phyloP scores from a whole-genome alignment of 768 basidiomycete genomes.

The Lentinula lateritia region DNA sequence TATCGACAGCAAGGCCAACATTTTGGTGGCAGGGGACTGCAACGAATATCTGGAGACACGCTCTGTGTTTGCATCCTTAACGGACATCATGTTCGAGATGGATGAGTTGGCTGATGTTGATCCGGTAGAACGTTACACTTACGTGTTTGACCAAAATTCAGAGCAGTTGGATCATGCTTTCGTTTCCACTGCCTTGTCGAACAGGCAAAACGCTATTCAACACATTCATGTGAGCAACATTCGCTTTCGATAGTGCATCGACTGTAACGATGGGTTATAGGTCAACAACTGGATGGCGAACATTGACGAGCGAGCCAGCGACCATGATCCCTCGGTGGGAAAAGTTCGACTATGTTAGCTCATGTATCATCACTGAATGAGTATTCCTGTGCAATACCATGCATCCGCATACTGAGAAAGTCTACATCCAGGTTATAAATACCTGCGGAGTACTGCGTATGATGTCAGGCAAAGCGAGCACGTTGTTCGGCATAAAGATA shows the following conservation, averaged over 20 bases:
- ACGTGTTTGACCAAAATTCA: constrained; percentile 53
- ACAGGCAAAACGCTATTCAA: constrained; percentile 40
- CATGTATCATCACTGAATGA: neutral
- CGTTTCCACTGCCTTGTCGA: constrained; percentile 38
- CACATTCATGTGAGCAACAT: constrained; percentile 42
- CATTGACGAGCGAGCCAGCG: constrained; percentile 38
- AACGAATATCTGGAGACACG: constrained; percentile 56
- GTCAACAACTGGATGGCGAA: constrained; percentile 50
- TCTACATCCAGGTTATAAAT: too few relatives aligned
- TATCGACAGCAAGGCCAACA: constrained; percentile 36
- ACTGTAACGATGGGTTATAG: neutral
- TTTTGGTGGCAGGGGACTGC: constrained; percentile 56
- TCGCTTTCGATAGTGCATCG: too few relatives aligned
- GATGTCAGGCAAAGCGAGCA: neutral
- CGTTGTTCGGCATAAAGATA: neutral
- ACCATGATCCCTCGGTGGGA: constrained; percentile 59
- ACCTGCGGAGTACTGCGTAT: neutral
- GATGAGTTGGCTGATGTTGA: constrained; percentile 45
- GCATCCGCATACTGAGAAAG: too few relatives aligned
- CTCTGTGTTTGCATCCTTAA: constrained; percentile 42
- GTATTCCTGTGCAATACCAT: too few relatives aligned
- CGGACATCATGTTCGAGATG: constrained; percentile 36
- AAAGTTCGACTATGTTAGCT: constrained; percentile 40
- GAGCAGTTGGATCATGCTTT: constrained; percentile 59
- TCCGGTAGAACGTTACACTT: constrained; percentile 52